Percentiles rank a stretch among this genome's conserved stretches.
These are phyloP conservation scores for Adansonia grandidieri DNA, from an alignment of 441 rosid genomes.

Conservation along the genomic window DNA sequence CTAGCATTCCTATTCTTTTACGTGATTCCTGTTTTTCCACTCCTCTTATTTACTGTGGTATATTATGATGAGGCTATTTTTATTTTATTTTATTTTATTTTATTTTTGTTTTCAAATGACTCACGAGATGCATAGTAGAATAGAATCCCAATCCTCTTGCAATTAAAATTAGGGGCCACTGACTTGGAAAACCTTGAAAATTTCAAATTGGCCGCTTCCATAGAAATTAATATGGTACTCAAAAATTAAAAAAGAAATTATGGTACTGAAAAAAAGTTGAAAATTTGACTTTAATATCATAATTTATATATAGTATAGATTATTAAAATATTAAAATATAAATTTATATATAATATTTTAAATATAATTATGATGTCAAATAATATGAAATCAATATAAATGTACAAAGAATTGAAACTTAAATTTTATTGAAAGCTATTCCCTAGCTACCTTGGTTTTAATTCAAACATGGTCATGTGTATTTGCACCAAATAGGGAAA, in stretches of 20 bases:
- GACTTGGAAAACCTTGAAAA: constrained; percentile 4
- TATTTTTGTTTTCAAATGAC: background rate
- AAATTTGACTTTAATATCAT: too few relatives aligned
- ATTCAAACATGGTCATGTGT: background rate
- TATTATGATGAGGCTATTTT: too few relatives aligned
- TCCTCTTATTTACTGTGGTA: too few relatives aligned
- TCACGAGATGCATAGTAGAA: constrained; percentile 16
- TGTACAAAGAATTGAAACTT: background rate
- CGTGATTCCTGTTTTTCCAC: too few relatives aligned
- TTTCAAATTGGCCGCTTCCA: constrained; percentile 2
- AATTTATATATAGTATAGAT: too few relatives aligned
- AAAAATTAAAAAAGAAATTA: background rate
- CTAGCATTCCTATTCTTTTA: too few relatives aligned
- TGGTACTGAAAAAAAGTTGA: background rate
- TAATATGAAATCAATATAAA: too few relatives aligned
- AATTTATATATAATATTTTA: too few relatives aligned
- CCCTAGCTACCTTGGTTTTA: background rate
- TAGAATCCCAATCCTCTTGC: background rate
- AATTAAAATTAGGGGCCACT: constrained; percentile 8
- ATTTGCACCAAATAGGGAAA: background rate
- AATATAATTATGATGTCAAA: too few relatives aligned
- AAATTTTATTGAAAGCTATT: background rate
- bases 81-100: background rate
- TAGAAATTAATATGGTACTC: background rate
- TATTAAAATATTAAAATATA: too few relatives aligned